Evolutionary conservation across 805 yeast genomes (phyloP), one percentile per base, ranked within the genome.

Genomic region (Zygotorulaspora chibaensis): DNA sequence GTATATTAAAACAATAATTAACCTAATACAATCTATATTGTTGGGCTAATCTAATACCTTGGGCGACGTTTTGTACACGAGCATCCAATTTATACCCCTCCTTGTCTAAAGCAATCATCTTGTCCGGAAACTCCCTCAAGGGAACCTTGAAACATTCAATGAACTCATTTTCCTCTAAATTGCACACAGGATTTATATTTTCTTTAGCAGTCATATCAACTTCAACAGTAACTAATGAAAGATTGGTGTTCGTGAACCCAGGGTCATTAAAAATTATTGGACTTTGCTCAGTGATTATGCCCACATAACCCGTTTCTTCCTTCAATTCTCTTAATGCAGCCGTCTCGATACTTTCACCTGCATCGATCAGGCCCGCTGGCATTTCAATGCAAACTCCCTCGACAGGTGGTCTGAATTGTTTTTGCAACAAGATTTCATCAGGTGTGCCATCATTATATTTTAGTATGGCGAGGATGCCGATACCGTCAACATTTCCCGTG

Each of bases 281-380:
- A 9, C 78, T 66, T 40, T 66, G 63, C 13, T 64, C 65, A 29
- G 68, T 54, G 38, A 80, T 82, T 35, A 67, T 76, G 7, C 97
- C 97, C 37, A 82, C 70, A 62, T 85, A 90, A 0, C 99, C 99
- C 0, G 98, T 90, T 61, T 91, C 99, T 65, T 91, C 99, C 40
- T 76, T 76, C 52, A 91, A 68, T 64, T 91, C 99, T 51, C 99
- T 76, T 43, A 82, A 71, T 0, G 99, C 98, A 31, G 96, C 88
- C 4, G 77, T 66, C 53, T 81, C 89, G 23, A 87, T 66, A 1
- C 83, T 63, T 63, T 93, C 98, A 42, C 79, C 75, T 1, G 90
- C 87, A 63, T 91, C 99, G 35, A 93, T 77, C 51, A 91, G 71
- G 0, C 99, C 99, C 0, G 99, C 99, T 1, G 99, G 99, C 62